Evolutionary conservation across 257 asterid genomes (phyloP).

Genomic region (Jasminum sambac): DNA sequence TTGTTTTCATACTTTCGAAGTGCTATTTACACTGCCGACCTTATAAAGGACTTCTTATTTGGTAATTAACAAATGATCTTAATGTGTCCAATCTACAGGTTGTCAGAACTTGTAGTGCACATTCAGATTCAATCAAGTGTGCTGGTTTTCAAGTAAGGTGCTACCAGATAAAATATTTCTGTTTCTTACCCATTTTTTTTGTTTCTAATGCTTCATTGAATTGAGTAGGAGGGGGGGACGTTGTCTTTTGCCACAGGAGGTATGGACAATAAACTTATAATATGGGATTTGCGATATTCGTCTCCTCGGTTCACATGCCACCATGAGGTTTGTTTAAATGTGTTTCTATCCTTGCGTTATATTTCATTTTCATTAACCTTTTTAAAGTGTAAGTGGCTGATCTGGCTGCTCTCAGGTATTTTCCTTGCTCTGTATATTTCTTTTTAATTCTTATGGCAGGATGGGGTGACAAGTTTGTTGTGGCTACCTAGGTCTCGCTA

Average conservation of each 20-base stretch:
- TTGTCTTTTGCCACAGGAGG: slow-evolving; percentile 94
- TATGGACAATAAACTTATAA: slow-evolving; percentile 77
- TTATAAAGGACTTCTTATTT: slow-evolving; percentile 2
- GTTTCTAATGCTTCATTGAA: slow-evolving; percentile 5
- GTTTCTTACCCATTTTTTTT: not conserved
- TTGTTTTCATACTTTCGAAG: not conserved
- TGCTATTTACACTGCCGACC: slow-evolving; percentile 13
- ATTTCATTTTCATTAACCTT: too few species aligned
- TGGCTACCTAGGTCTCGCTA: slow-evolving; percentile 67
- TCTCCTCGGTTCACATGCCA: slow-evolving; percentile 77
- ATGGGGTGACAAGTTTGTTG: slow-evolving; percentile 62
- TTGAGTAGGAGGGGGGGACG: too few species aligned
- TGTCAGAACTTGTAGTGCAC: slow-evolving; percentile 66
- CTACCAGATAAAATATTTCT: slow-evolving; percentile 24
- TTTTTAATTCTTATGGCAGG: slow-evolving; percentile 38
- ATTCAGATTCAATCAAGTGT: slow-evolving; percentile 86
- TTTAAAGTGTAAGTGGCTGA: too few species aligned
- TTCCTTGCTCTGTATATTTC: not conserved
- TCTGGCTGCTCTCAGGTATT: not conserved
- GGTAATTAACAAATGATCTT: slow-evolving; percentile 16
- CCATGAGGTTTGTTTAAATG: slow-evolving; percentile 56
- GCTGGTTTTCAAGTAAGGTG: slow-evolving; percentile 78
- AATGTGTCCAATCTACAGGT: slow-evolving; percentile 54
- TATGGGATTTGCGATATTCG: slow-evolving; percentile 75
- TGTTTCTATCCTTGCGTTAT: too few species aligned